phyloP scores from a whole-genome alignment of 371 early-diverging fungal genomes.

The Circinella minor region DNA sequence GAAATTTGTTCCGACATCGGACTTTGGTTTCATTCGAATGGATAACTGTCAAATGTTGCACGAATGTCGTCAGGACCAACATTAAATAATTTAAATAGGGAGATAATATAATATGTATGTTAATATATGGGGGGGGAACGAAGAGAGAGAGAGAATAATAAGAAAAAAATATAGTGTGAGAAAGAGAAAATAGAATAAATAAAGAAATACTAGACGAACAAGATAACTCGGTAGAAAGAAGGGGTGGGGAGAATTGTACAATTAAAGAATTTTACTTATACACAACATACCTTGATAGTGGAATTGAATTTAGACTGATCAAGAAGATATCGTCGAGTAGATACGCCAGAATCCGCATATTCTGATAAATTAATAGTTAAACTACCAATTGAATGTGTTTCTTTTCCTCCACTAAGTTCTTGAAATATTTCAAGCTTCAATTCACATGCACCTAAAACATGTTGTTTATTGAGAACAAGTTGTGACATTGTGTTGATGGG shows the following conservation, averaged over 20 bases:
- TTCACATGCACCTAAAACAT: slow-evolving; percentile 61
- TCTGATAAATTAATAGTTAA: slow-evolving; percentile 51
- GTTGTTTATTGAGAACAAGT: slow-evolving; percentile 62
- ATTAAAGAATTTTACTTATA: too few relatives aligned
- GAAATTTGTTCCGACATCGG: slow-evolving; percentile 37
- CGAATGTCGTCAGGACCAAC: slow-evolving; percentile 12
- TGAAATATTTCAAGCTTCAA: slow-evolving; percentile 59
- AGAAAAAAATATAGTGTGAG: too few relatives aligned
- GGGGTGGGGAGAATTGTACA: too few relatives aligned
- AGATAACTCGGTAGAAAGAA: too few relatives aligned
- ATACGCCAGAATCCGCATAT: slow-evolving; percentile 44
- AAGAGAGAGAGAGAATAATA: too few relatives aligned
- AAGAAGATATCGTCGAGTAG: slow-evolving; percentile 44
- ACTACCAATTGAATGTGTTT: slow-evolving; percentile 56
- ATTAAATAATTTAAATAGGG: neutral
- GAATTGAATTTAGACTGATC: slow-evolving; percentile 56
- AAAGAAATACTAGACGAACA: neutral
- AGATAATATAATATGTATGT: neutral
- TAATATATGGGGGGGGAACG: neutral
- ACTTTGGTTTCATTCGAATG: slow-evolving; percentile 48
- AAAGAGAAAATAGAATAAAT: too few relatives aligned
- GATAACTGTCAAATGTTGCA: slow-evolving; percentile 40
- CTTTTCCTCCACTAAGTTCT: slow-evolving; percentile 63
- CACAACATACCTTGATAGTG: slow-evolving; percentile 42
- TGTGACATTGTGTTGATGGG: slow-evolving; percentile 45